phyloP scores from a whole-genome alignment of 495 filamentous ascomycete species.

The Lasiosphaeria hispida region DNA sequence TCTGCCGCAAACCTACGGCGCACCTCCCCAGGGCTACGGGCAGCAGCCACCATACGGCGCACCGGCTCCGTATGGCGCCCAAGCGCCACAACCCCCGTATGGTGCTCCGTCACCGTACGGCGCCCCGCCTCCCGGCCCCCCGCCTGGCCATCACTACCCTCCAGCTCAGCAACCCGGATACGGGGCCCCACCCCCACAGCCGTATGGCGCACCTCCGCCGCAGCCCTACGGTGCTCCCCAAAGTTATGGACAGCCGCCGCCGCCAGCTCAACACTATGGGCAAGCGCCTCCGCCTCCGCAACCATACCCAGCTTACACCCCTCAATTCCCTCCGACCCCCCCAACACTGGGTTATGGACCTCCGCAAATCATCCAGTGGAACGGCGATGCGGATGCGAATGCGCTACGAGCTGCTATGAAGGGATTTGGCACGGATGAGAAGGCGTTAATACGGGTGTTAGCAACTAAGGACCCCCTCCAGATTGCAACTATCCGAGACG shows the following conservation, averaged over 20 bases:
- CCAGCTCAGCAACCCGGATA: not conserved
- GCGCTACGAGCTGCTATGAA: slow-evolving; percentile 80
- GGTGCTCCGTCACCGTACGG: not conserved
- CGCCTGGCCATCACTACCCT: not conserved
- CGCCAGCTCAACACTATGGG: too few species aligned
- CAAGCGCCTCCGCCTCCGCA: slow-evolving; percentile 15
- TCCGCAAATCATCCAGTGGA: slow-evolving; percentile 60
- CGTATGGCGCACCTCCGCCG: slow-evolving; percentile 1
- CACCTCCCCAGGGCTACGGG: slow-evolving; percentile 13
- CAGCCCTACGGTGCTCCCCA: slow-evolving; percentile 1
- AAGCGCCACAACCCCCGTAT: not conserved
- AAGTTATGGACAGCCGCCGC: not conserved
- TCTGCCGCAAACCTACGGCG: slow-evolving; percentile 8
- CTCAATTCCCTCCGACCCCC: slow-evolving; percentile 46
- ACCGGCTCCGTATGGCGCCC: not conserved
- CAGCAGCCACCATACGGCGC: not conserved
- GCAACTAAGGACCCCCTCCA: slow-evolving; percentile 68
- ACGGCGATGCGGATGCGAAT: slow-evolving; percentile 64
- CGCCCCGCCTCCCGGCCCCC: slow-evolving; percentile 2
- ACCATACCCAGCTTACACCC: slow-evolving; percentile 30
- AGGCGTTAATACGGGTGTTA: slow-evolving; percentile 63
- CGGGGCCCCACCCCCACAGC: not conserved
- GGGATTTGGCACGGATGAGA: slow-evolving; percentile 86
- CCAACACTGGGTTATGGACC: slow-evolving; percentile 63
- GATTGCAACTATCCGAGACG: slow-evolving; percentile 62